Conservation (phyloP, 108 stramenopile genomes). For the Craspedostauros australis region DNA sequence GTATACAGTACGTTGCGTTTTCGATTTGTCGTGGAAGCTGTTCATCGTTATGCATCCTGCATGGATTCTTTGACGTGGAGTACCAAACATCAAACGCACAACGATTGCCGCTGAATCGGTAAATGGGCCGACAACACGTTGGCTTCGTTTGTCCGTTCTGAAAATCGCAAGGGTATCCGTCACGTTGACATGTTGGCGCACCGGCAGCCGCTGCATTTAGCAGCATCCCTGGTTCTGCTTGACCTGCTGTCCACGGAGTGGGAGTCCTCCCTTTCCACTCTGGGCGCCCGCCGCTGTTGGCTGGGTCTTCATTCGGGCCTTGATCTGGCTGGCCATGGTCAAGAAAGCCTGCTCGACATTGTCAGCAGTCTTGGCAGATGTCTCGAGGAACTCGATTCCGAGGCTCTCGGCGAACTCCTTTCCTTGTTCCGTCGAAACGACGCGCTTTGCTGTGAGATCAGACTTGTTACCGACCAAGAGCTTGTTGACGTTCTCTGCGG, state of each 20-base stretch:
- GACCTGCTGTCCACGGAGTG: slow-evolving; percentile 70
- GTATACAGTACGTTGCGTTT: too few species aligned
- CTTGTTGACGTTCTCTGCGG: slow-evolving; percentile 98
- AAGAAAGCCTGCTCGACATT: slow-evolving; percentile 99
- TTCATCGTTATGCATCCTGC: too few species aligned
- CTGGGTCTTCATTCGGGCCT: slow-evolving; percentile 94
- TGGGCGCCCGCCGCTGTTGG: slow-evolving; percentile 70
- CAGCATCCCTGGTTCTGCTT: slow-evolving; percentile 78
- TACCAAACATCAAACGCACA: too few species aligned
- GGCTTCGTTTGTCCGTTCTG: too few species aligned
- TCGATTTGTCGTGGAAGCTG: too few species aligned
- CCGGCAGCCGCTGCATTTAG: too few species aligned
- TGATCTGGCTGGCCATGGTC: slow-evolving; percentile 98
- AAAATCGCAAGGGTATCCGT: too few species aligned
- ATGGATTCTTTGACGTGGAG: too few species aligned
- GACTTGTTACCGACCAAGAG: slow-evolving; percentile 99
- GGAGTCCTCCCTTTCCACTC: slow-evolving; percentile 54
- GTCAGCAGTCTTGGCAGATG: slow-evolving; percentile 95
- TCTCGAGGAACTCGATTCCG: slow-evolving; percentile 99
- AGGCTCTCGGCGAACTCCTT: slow-evolving; percentile 97
- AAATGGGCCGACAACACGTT: too few species aligned
- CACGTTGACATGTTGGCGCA: too few species aligned
- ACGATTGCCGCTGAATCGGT: too few species aligned
- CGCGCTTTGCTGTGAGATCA: slow-evolving; percentile 92
- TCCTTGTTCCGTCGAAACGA: slow-evolving; percentile 94